These are phyloP conservation scores for Candida chauliodis DNA, from an alignment of 805 yeast genomes.

Conservation along the genomic window DNA sequence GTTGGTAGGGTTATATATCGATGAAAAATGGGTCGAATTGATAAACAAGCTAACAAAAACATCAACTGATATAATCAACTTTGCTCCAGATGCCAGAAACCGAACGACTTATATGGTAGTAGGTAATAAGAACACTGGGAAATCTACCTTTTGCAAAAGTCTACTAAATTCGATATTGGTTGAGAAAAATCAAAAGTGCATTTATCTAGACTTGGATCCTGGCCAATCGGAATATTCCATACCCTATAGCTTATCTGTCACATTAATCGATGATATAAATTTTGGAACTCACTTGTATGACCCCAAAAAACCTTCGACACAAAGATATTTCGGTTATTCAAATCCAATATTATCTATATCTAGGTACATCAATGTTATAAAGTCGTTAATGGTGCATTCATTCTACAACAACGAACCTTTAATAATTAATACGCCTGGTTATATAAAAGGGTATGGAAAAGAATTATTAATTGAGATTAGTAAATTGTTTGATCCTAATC, in stretches of 20 bases:
- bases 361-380: conserved; percentile 45
- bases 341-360: conserved; percentile 68
- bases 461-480: conserved; percentile 55
- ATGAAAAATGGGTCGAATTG: conserved; percentile 11
- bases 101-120: conserved; percentile 38
- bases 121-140: conserved; percentile 78
- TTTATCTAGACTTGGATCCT: conserved; percentile 77
- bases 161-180: conserved; percentile 47
- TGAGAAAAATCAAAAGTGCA: conserved; percentile 28
- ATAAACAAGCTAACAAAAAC: conserved; percentile 3
- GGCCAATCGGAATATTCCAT: conserved; percentile 79
- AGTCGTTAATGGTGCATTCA: conserved; percentile 31
- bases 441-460: conserved; percentile 86
- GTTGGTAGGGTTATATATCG: conserved; percentile 17
- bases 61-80: conserved; percentile 1
- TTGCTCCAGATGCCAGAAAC: conserved; percentile 1
- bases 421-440: conserved; percentile 80
- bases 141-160: conserved; percentile 63
- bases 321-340: conserved; percentile 56
- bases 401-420: conserved; percentile 36
- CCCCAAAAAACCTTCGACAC: background rate
- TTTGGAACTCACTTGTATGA: conserved; percentile 17
- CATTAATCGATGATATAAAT: conserved; percentile 25
- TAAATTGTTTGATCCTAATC: conserved; percentile 46
- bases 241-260: conserved; percentile 68